Evolutionary conservation across 129 eudicot species (phyloP), one percentile per base, ranked within the genome.

Genomic region (Flaveria ramosissima): DNA sequence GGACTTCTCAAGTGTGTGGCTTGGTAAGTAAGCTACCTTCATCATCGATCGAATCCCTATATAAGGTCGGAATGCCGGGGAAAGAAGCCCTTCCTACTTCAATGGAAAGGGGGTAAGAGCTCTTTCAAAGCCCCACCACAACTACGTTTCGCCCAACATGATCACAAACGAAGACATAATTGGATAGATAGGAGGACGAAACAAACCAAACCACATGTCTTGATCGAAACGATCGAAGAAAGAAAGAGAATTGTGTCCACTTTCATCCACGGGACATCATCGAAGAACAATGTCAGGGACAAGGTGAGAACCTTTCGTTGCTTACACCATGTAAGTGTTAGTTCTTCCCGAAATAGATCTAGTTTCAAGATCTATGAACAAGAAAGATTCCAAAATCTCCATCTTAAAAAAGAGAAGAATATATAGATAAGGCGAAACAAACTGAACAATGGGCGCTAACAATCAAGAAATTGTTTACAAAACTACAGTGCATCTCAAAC

Each of bases 21-120:
- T 26, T 26, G 30, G 30, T 27, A 69, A 46, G 73, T 59, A 69
- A 69, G 59, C 73, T 69, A 69, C 73, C 57, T 14, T 48, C 17
- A 48, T 7, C n/a, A 48, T 67, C 30, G n/a, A 51, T 67, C 17
- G 41, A n/a, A 67, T 67, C 52, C 53, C 8, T 16, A 67, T 67
- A 65, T 32, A 32, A 65, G 20, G 48, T 1, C 65, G 7, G 70
- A 17, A 32, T 65, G 50, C 15, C 8, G 48, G 48, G 70, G 26
- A 64, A 27, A 45, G n/a, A 48, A 48, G 46, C 11, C 26, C 13
- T 20, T 7, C 19, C 6, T 48, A 48, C 53, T 48, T 48, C 53
- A 48, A 14, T 14, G 53, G 53, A 48, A 13, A 48, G n/a, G 53
- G 17, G 17, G 17, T 4, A 32, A 32, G 39, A 32, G 39, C 39